A percentile compares a stretch with the other conserved stretches of the same genome.
phyloP scores from a whole-genome alignment of 2,329 filamentous ascomycete species.

The Elsinoe fawcettii region DNA sequence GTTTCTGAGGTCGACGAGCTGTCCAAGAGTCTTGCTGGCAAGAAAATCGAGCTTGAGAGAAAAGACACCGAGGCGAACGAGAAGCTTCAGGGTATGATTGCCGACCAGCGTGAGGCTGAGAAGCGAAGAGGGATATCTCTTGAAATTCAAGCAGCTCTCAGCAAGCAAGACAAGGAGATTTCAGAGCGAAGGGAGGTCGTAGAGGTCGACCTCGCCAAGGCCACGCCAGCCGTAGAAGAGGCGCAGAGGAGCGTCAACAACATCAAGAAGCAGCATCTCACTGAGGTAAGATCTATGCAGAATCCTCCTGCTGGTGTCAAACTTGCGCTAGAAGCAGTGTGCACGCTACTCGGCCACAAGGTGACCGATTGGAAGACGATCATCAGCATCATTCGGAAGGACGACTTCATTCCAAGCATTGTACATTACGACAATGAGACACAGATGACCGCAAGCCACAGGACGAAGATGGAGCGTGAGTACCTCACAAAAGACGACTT shows the following conservation, averaged over 20 bases:
- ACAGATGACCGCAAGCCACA: slow-evolving; percentile 78
- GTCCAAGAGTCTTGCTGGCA: slow-evolving; percentile 81
- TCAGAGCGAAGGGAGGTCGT: slow-evolving; percentile 77
- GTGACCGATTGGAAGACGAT: slow-evolving; percentile 87
- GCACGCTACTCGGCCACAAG: slow-evolving; percentile 85
- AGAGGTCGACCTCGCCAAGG: slow-evolving; percentile 75
- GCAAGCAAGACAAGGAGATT: slow-evolving; percentile 84
- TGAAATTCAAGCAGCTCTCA: slow-evolving; percentile 78
- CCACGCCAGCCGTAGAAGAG: slow-evolving; percentile 86
- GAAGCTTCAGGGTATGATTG: slow-evolving; percentile 94
- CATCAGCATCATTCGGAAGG: slow-evolving; percentile 76
- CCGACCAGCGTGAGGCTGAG: slow-evolving; percentile 89
- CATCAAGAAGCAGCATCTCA: slow-evolving; percentile 95
- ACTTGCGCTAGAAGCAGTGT: slow-evolving; percentile 91
- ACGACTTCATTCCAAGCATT: slow-evolving; percentile 97
- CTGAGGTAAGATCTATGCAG: slow-evolving; percentile 94
- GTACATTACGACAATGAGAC: slow-evolving; percentile 93
- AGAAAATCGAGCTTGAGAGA: slow-evolving; percentile 84
- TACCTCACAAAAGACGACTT: slow-evolving; percentile 92
- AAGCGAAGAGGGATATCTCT: slow-evolving; percentile 80
- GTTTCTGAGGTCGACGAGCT: slow-evolving; percentile 95
- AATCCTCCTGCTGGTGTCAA: slow-evolving; percentile 86
- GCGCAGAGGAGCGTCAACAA: slow-evolving; percentile 95
- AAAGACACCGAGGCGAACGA: slow-evolving; percentile 96
- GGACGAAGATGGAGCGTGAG: slow-evolving; percentile 84